phyloP scores from a whole-genome alignment of 345 rosid genomes.

The Kernera saxatilis region DNA sequence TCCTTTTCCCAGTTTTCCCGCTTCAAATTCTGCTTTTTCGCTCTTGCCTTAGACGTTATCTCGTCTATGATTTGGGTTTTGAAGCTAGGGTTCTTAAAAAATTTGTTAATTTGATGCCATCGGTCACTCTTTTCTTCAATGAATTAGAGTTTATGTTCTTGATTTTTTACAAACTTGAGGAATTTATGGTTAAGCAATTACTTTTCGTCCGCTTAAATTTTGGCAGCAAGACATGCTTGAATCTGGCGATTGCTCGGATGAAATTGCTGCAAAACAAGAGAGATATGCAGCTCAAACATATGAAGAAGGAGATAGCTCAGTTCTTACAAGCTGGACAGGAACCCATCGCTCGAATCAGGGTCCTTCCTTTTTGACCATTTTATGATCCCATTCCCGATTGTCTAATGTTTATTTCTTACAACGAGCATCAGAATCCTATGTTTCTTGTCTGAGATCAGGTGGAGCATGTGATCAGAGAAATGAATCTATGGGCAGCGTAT shows the following conservation, averaged over 20 bases:
- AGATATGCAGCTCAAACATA: constrained; percentile 79
- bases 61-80: constrained; percentile 7
- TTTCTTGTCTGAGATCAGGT: constrained; percentile 43
- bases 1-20: neutral
- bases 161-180: neutral
- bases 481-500: constrained; percentile 75
- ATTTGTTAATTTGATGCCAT: neutral
- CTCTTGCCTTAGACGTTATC: neutral
- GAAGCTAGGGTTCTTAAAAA: neutral
- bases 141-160: neutral
- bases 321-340: constrained; percentile 93
- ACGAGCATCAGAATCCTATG: neutral
- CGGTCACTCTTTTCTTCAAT: neutral
- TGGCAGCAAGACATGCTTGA: constrained; percentile 79
- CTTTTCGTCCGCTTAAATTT: neutral
- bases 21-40: neutral
- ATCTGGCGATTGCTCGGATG: constrained; percentile 67
- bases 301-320: constrained; percentile 93
- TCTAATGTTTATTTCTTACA: neutral
- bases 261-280: constrained; percentile 90
- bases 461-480: constrained; percentile 91
- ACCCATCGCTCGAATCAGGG: constrained; percentile 92
- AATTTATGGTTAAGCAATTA: neutral
- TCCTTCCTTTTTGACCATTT: constrained; percentile 6
- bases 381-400: neutral